Evolutionary conservation across 345 rosid genomes (phyloP).

Genomic region (Hibiscus tridactylites): DNA sequence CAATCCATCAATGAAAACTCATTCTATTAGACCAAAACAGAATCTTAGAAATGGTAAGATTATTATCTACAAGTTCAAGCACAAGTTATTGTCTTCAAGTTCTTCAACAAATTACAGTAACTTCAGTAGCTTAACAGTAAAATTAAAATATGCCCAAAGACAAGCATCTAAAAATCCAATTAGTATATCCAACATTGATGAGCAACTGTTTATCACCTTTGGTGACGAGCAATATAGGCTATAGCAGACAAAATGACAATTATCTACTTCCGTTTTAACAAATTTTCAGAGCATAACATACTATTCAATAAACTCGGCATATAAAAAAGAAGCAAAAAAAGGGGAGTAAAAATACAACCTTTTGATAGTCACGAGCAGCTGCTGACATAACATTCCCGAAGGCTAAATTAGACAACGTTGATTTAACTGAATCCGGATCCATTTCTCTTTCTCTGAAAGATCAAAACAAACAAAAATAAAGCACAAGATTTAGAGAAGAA

Average conservation of each 20-base stretch:
- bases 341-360: conserved; percentile 26
- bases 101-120: not conserved
- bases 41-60: not conserved
- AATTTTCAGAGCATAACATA: not conserved
- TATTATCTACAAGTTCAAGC: not conserved
- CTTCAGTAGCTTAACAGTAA: not conserved
- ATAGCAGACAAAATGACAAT: not conserved
- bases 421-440: conserved; percentile 87
- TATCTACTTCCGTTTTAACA: not conserved
- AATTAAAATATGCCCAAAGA: not conserved
- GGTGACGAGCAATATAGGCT: not conserved
- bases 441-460: conserved; percentile 22
- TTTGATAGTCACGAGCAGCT: conserved; percentile 88
- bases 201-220: not conserved
- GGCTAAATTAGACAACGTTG: conserved; percentile 74
- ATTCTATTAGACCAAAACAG: not conserved
- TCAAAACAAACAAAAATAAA: not conserved
- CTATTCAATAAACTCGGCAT: not conserved
- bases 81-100: not conserved
- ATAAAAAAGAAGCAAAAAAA: not conserved
- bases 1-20: not conserved
- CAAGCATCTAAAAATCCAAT: not conserved
- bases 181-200: not conserved
- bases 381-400: conserved; percentile 95
- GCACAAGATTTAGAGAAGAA: not conserved